phyloP scores from a whole-genome alignment of 768 basidiomycete genomes.

The Suillus bovinus region DNA sequence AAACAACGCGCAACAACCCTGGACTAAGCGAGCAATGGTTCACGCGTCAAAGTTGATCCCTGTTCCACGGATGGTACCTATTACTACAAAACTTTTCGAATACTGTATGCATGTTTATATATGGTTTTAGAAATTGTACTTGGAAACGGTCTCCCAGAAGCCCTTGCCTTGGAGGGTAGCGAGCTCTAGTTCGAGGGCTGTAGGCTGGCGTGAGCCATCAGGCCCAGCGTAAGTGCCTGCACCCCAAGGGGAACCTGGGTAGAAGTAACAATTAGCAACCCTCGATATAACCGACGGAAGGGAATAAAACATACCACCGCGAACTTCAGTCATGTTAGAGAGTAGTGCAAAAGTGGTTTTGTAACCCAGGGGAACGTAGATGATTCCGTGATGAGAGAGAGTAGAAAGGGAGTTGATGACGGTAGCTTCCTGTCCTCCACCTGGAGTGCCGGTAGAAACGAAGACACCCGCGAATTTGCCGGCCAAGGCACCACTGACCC shows the following conservation, averaged over 20 bases:
- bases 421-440: conserved; percentile 80
- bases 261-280: conserved; percentile 7
- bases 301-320: conserved; percentile 51
- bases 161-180: conserved; percentile 51
- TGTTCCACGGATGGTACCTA: background rate
- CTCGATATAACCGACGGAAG: background rate
- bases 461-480: conserved; percentile 81
- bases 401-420: conserved; percentile 53
- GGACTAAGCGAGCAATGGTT: background rate
- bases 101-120: background rate
- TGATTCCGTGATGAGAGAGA: conserved; percentile 70
- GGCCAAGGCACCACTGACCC: conserved; percentile 55
- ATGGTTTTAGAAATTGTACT: conserved; percentile 27
- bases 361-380: conserved; percentile 75
- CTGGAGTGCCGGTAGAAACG: conserved; percentile 69
- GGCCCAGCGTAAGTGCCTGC: conserved; percentile 60
- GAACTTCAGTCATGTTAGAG: conserved; percentile 47
- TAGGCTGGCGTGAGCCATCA: conserved; percentile 49
- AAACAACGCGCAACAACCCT: background rate
- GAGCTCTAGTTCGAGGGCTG: conserved; percentile 50
- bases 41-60: background rate
- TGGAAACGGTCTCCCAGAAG: conserved; percentile 51
- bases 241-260: conserved; percentile 72
- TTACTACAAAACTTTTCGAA: background rate
- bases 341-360: conserved; percentile 44